These are phyloP conservation scores for Cephaloascus albidus DNA, from an alignment of 805 yeast species.

Conservation along the genomic window DNA sequence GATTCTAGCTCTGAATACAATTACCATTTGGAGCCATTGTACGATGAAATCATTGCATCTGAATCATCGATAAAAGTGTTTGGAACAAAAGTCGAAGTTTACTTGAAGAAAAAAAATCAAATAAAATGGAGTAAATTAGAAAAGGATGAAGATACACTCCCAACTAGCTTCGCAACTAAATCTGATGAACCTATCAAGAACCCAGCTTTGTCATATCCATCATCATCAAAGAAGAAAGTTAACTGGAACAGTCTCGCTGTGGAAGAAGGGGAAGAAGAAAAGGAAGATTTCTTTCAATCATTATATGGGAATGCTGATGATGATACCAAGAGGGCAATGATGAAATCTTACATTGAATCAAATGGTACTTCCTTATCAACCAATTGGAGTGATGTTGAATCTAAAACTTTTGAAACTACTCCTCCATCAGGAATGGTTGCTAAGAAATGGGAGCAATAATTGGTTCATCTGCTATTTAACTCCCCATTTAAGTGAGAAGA, in stretches of 20 bases:
- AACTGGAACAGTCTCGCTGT: constrained; percentile 62
- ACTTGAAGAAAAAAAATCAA: constrained; percentile 35
- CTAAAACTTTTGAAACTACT: constrained; percentile 49
- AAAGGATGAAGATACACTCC: constrained; percentile 14
- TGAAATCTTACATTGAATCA: constrained; percentile 90
- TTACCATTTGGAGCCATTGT: constrained; percentile 47
- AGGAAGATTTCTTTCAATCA: constrained; percentile 64
- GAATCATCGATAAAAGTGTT: constrained; percentile 41
- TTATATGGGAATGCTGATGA: constrained; percentile 76
- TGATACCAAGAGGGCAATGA: constrained; percentile 88
- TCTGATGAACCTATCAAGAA: constrained; percentile 5
- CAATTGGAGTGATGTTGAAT: constrained; percentile 81
- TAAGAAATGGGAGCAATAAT: constrained; percentile 35
- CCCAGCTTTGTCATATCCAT: constrained; percentile 36
- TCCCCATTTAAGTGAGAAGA: too few relatives aligned
- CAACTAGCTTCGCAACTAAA: constrained; percentile 3
- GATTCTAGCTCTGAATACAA: constrained; percentile 44
- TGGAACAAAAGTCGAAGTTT: constrained; percentile 68
- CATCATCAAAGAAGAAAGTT: constrained; percentile 49
- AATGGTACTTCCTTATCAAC: constrained; percentile 92
- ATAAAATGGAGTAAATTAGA: constrained; percentile 51
- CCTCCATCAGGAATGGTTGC: constrained; percentile 74
- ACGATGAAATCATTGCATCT: constrained; percentile 36
- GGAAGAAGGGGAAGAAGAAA: constrained; percentile 36
- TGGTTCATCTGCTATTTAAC: not conserved